Base-by-base conservation (phyloP, 2,329 filamentous ascomycete genomes). In the Xylariaceae sp. region DNA sequence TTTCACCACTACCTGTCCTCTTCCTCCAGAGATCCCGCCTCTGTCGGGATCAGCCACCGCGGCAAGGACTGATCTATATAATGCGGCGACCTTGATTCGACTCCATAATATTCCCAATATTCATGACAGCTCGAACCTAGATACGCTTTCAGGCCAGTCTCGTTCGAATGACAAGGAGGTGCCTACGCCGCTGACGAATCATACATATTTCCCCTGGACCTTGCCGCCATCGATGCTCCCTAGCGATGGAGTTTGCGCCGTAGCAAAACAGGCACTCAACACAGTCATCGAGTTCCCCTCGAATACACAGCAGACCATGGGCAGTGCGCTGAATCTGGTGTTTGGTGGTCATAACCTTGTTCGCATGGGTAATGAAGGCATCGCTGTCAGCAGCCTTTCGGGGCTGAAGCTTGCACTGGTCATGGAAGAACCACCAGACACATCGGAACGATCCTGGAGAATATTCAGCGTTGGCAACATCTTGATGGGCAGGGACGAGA, bases 131-230 rank as follows among this genome's bases (percentile, higher is more conserved):
- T 18, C 32, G 7, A 42, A 47, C 18, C 23, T 40, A n/a, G 33
- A 44, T 14, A 23, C 35, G 8, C 39, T 43, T 22, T 23, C 40
- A 11, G 37, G 36, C 14, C 34, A 21, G 29, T 32, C 36, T 5
- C 25, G 41, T 22, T 34, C 28, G 17, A 32, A 38, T 5, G 42
- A 36, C 19, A 36, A 29, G 19, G 19, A 18, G 7, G 33, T 12
- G 24, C 14, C 36, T 4, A 55, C 45, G 26, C 80, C 78, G 11
- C 75, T 74, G 5, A 79, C 77, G 1, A 94, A 94, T 49, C 80
- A 89, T 55, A 90, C 83, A 0, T 80, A 85, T 49, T 96, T 88
- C 51, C 92, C 92, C 0, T 96, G 90, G 90, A 96, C 92, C 1
- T 64, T 98, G 0, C 90, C 92, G 0, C 65, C 68, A 1, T 70